A percentile compares a stretch with the other conserved stretches of the same genome.
Evolutionary conservation across 768 basidiomycete species (phyloP).

Genomic region (Pulveroboletus sp.): DNA sequence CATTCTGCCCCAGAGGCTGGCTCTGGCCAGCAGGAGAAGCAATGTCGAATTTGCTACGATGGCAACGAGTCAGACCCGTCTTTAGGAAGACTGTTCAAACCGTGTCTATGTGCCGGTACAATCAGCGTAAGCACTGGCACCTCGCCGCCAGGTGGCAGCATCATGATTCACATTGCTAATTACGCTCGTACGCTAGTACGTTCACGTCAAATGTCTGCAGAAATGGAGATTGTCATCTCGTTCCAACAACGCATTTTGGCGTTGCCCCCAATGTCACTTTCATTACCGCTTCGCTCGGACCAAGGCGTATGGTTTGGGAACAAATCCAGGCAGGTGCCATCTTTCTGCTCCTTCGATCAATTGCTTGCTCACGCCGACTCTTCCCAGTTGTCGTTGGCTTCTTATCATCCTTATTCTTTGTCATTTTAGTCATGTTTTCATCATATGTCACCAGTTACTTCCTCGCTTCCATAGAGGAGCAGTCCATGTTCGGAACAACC

Average conservation of each 20-base stretch:
- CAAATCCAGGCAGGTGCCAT: constrained; percentile 60
- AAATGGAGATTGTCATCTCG: constrained; percentile 66
- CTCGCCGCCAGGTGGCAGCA: constrained; percentile 4
- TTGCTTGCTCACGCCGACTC: constrained; percentile 12
- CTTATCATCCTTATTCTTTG: constrained; percentile 61
- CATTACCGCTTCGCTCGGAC: constrained; percentile 76
- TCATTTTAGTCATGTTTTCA: constrained; percentile 60
- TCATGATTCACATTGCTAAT: constrained; percentile 23
- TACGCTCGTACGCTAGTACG: constrained; percentile 47
- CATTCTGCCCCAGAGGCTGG: not conserved
- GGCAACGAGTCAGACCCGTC: constrained; percentile 56
- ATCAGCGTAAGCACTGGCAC: constrained; percentile 59
- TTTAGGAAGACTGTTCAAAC: constrained; percentile 77
- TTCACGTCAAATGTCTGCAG: constrained; percentile 77
- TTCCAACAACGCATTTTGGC: constrained; percentile 69
- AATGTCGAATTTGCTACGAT: constrained; percentile 85
- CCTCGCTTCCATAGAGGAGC: constrained; percentile 59
- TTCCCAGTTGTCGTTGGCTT: constrained; percentile 63
- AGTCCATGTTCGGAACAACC: constrained; percentile 33
- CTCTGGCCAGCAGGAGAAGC: constrained; percentile 46
- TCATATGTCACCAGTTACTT: constrained; percentile 71
- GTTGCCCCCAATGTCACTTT: constrained; percentile 79
- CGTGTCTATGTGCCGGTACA: constrained; percentile 67
- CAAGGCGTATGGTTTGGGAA: constrained; percentile 64
- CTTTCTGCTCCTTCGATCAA: constrained; percentile 1